A percentile compares a stretch with the other conserved stretches of the same genome.
phyloP scores from a whole-genome alignment of 352 stramenopile genomes.

The Phytophthora lateralis region DNA sequence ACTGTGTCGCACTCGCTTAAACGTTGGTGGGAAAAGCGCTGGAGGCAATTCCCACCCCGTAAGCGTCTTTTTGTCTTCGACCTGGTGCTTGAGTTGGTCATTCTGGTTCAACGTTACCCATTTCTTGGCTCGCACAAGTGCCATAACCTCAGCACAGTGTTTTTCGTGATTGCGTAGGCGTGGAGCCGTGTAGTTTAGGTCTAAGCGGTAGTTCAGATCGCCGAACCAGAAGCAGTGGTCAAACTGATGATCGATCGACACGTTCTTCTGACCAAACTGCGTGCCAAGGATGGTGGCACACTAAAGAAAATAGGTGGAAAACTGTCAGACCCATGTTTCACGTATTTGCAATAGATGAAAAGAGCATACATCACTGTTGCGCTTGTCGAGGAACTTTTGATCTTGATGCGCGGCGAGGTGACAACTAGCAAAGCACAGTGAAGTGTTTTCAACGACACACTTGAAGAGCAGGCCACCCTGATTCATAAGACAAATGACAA shows the following conservation, averaged over 20 bases:
- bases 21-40: slow-evolving; percentile 79
- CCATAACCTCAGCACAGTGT: slow-evolving; percentile 69
- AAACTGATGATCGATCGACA: slow-evolving; percentile 80
- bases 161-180: slow-evolving; percentile 62
- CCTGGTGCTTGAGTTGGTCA: slow-evolving; percentile 79
- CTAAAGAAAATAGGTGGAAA: slow-evolving; percentile 29
- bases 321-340: background rate
- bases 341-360: background rate
- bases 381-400: slow-evolving; percentile 86
- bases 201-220: slow-evolving; percentile 88
- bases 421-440: slow-evolving; percentile 87
- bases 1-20: slow-evolving; percentile 77
- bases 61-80: slow-evolving; percentile 63
- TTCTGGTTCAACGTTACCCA: slow-evolving; percentile 69
- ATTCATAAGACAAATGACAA: background rate
- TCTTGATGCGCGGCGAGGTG: slow-evolving; percentile 86
- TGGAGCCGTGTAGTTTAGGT: slow-evolving; percentile 62
- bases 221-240: slow-evolving; percentile 90
- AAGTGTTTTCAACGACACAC: slow-evolving; percentile 75
- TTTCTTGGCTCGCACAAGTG: slow-evolving; percentile 63
- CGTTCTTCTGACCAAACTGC: slow-evolving; percentile 67
- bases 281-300: slow-evolving; percentile 75
- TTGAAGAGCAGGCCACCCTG: slow-evolving; percentile 84
- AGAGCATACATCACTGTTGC: slow-evolving; percentile 74
- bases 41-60: slow-evolving; percentile 65